Percentiles rank a stretch among this genome's conserved stretches.
Evolutionary conservation across 2,329 filamentous ascomycete genomes (phyloP).

Genomic region (Scorias spongiosa): DNA sequence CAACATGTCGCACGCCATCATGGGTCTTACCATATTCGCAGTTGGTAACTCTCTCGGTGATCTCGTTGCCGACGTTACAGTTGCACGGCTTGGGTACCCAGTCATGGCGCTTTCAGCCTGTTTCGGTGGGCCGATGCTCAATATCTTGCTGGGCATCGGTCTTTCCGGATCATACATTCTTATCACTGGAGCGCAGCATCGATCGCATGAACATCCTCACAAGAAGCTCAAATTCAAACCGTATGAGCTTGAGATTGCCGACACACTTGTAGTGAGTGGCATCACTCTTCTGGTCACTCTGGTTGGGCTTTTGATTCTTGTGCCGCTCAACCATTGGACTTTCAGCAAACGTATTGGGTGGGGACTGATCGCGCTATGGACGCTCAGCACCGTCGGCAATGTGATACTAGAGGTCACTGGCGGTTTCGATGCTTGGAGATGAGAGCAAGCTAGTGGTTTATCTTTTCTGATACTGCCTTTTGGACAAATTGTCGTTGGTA

Average conservation of each 20-base stretch:
- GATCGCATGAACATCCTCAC: slow-evolving; percentile 52
- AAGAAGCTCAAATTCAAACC: slow-evolving; percentile 51
- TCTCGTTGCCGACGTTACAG: slow-evolving; percentile 84
- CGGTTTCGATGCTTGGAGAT: neutral
- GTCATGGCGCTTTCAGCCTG: slow-evolving; percentile 93
- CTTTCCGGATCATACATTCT: slow-evolving; percentile 81
- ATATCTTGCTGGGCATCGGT: slow-evolving; percentile 91
- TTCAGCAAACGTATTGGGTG: slow-evolving; percentile 73
- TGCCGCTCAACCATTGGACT: slow-evolving; percentile 75
- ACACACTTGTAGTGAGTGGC: slow-evolving; percentile 71
- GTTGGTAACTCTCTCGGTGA: slow-evolving; percentile 93
- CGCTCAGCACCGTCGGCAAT: slow-evolving; percentile 63
- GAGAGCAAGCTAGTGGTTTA: neutral
- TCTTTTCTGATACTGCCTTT: no score
- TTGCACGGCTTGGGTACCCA: slow-evolving; percentile 82
- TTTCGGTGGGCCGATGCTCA: slow-evolving; percentile 96
- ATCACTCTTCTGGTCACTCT: slow-evolving; percentile 72
- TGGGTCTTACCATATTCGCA: slow-evolving; percentile 90
- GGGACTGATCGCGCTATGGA: slow-evolving; percentile 67
- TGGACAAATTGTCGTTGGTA: no score
- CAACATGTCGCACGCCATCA: slow-evolving; percentile 83
- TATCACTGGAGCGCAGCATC: slow-evolving; percentile 50
- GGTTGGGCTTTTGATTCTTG: slow-evolving; percentile 58
- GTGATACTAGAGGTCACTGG: slow-evolving; percentile 57
- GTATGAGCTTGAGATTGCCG: slow-evolving; percentile 71